Base-by-base conservation (phyloP, 768 basidiomycete genomes). In the Podaxis sp. region DNA sequence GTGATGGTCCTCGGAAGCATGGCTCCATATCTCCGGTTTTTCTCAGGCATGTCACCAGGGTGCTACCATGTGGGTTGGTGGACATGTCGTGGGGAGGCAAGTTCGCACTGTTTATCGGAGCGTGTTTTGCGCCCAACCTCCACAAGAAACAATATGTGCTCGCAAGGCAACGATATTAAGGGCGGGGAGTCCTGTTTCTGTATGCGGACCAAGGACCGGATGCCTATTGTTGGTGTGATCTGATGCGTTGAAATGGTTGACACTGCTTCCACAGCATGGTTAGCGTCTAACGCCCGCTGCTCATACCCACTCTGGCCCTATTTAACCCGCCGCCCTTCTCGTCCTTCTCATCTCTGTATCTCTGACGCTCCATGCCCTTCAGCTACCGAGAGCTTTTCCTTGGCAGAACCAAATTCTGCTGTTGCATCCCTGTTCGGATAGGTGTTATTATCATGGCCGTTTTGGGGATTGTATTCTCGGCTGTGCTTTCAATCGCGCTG, bases 391-490 rank as follows among this genome's bases (percentile, higher is more conserved):
- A 75, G 35, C 70, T 80, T 50, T 70, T 86, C 50, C 79, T 82
- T 50, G 79, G 78, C 27, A 79, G 82, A n/a, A 76, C 65, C 37
- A 79, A 74, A 2, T 88, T 82, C 68, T 89, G 87, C 66, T 87
- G 77, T 64, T 87, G 87, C 64, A 69, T 88, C 62, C 85, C 85
- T 28, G 84, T 87, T 5, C 79, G 87, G 59, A 58, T 82, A 4
- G 86, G 88, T 36, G 86, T 88, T 35, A 73, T 84, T 48, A 65
- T 80, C 47, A 79, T 85, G 76, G 77, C 84, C 28, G 60, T 79
- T 2, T 69, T 88, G 6, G 81, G 80, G 1, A 79, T 86, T 57
- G 63, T 87, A 18, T 71, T 87, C 32, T 76, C 84, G 6, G 86
- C 82, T 1, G 61, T 81, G 16, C 72, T 88, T 35, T 76, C 84